Conservation (phyloP, 306 rosid genomes). For the Fragaria iinumae region DNA sequence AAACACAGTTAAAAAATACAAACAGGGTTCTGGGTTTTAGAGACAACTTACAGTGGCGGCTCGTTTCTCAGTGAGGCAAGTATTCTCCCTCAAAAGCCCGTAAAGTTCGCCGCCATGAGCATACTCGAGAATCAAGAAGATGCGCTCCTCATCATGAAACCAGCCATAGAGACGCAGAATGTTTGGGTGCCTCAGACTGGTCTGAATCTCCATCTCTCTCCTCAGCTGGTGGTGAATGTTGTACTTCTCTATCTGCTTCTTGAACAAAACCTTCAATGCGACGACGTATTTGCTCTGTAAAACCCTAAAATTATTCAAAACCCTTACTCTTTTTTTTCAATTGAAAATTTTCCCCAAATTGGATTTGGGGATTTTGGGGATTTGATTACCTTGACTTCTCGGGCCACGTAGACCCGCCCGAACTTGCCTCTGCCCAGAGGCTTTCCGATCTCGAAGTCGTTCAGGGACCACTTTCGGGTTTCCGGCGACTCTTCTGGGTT, state of each 20-base stretch:
- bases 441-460: slow-evolving; percentile 79
- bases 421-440: slow-evolving; percentile 85
- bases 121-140: slow-evolving; percentile 78
- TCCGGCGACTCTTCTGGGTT: slow-evolving; percentile 5
- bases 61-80: slow-evolving; percentile 54
- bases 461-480: slow-evolving; percentile 52
- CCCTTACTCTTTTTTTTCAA: too few relatives aligned
- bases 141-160: slow-evolving; percentile 74
- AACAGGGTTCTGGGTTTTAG: background rate
- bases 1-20: background rate
- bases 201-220: slow-evolving; percentile 86
- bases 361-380: background rate
- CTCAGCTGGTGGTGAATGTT: slow-evolving; percentile 58
- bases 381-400: slow-evolving; percentile 54
- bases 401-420: slow-evolving; percentile 81
- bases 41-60: slow-evolving; percentile 59
- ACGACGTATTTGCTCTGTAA: slow-evolving; percentile 67
- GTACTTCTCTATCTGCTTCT: slow-evolving; percentile 75
- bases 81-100: slow-evolving; percentile 47
- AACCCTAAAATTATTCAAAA: background rate
- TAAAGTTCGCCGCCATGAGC: slow-evolving; percentile 88
- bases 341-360: background rate
- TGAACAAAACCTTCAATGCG: slow-evolving; percentile 76
- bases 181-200: slow-evolving; percentile 59
- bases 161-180: slow-evolving; percentile 74